Evolutionary conservation across 306 rosid species (phyloP).

Genomic region (Lathyrus tuberosus): DNA sequence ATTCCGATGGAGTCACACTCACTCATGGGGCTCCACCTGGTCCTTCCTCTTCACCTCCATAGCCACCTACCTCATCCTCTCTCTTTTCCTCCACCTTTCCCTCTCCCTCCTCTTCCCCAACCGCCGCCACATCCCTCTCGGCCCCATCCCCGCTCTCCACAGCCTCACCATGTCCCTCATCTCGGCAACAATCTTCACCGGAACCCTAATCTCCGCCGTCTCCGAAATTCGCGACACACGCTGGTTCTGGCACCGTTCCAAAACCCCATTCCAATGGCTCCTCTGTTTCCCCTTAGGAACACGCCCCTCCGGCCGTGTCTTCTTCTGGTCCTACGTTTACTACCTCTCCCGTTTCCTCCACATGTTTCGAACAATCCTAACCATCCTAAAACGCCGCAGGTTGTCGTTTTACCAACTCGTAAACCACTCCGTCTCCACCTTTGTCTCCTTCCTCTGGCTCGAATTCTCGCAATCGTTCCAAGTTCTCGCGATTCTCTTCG

Average conservation of each 20-base stretch:
- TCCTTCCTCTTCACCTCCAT: slow-evolving; percentile 80
- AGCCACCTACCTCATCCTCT: slow-evolving; percentile 51
- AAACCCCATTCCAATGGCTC: slow-evolving; percentile 80
- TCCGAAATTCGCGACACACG: slow-evolving; percentile 85
- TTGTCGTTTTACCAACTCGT: slow-evolving; percentile 58
- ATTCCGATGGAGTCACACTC: slow-evolving; percentile 83
- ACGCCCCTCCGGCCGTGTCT: slow-evolving; percentile 86
- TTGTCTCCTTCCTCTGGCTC: slow-evolving; percentile 71
- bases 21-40: slow-evolving; percentile 93
- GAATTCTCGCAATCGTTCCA: slow-evolving; percentile 89
- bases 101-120: slow-evolving; percentile 48
- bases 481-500: slow-evolving; percentile 67
- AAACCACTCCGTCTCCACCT: slow-evolving; percentile 64
- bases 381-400: slow-evolving; percentile 52
- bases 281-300: slow-evolving; percentile 87
- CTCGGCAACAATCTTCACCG: slow-evolving; percentile 74
- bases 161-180: slow-evolving; percentile 70
- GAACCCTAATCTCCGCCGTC: slow-evolving; percentile 63
- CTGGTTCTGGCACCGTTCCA: slow-evolving; percentile 84
- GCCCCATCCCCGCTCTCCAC: slow-evolving; percentile 74
- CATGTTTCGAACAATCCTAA: slow-evolving; percentile 63
- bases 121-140: slow-evolving; percentile 58
- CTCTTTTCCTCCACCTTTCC: slow-evolving; percentile 52
- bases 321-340: slow-evolving; percentile 89
- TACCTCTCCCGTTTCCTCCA: slow-evolving; percentile 76